phyloP scores from a whole-genome alignment of 495 filamentous ascomycete species.

The Trichoderma gamsii region DNA sequence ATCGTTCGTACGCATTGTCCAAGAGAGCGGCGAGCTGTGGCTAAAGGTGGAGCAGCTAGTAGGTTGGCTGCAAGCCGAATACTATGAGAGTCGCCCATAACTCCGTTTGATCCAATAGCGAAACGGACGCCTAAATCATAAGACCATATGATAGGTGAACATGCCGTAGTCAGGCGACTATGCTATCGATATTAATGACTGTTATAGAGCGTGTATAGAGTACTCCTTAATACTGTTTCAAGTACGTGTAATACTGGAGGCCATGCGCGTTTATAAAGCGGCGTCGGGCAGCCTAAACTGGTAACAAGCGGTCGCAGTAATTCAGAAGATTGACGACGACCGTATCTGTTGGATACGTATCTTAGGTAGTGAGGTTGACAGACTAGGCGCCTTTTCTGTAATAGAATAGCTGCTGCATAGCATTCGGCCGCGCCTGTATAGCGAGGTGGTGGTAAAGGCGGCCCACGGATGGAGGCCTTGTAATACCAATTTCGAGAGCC shows the following conservation, averaged over 20 bases:
- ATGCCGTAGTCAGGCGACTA: background rate
- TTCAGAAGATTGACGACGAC: background rate
- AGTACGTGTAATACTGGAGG: background rate
- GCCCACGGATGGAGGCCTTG: slow-evolving; percentile 52
- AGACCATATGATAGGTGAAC: background rate
- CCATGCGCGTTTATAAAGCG: background rate
- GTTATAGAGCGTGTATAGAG: background rate
- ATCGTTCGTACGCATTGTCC: too few species aligned
- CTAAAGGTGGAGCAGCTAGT: too few species aligned
- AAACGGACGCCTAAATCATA: background rate
- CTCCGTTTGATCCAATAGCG: background rate
- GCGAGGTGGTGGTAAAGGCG: slow-evolving; percentile 81
- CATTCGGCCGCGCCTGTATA: slow-evolving; percentile 71
- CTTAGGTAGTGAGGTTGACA: too few species aligned
- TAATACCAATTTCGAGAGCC: background rate
- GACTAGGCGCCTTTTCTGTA: slow-evolving; percentile 34
- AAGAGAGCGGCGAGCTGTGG: too few species aligned
- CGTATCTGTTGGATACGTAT: too few species aligned
- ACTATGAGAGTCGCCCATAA: background rate
- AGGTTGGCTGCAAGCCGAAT: background rate
- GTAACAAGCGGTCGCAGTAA: background rate
- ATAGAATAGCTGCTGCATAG: slow-evolving; percentile 67
- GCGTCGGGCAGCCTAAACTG: background rate
- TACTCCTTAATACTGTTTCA: background rate
- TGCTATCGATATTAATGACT: background rate